Evolutionary conservation across 345 rosid species (phyloP), one percentile per base, ranked within the genome.

Genomic region (Garcia nutans): DNA sequence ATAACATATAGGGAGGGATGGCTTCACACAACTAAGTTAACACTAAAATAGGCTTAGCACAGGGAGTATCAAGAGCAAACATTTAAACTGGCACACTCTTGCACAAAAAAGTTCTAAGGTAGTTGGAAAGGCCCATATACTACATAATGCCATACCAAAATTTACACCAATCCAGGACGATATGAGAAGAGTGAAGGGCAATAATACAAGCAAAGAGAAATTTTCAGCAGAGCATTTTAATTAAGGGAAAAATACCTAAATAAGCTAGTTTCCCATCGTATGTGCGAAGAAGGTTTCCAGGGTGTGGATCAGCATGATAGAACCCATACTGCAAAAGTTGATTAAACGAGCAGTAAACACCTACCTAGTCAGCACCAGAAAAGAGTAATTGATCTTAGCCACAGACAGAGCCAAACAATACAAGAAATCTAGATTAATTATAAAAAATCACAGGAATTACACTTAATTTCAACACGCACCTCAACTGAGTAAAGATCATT

Each of bases 221-320:
- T 41, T 66, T 54, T 58, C 57, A 28, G 41, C 31, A 37, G 41
- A 37, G 41, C 23, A 69, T 65, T 65, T 76, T 24, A 63, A 45
- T 50, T 58, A 19, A 22, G 24, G 57, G 77, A 37, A 28, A 28
- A 78, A 68, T 90, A 94, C 98, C 98, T 76, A 94, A 74, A 85
- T 94, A 94, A 65, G 98, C 98, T 60, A 94, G 90, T 81, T 90
- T 91, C 78, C 98, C 97, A 77, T 94, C 93, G 60, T 81, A 81
- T 33, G 98, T 91, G 37, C 98, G 95, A 33, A 94, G 85, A 84
- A 92, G 91, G 79, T 94, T 94, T 78, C 98, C 98, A 68, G 97
- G 98, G 81, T 94, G 98, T 74, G 98, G 98, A 88, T 94, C 98
- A 61, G 98, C 98, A 89, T 94, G 98, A 79, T 94, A 94, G 88